Evolutionary conservation across 805 yeast species (phyloP).

Genomic region (Metschnikowia lachancei): DNA sequence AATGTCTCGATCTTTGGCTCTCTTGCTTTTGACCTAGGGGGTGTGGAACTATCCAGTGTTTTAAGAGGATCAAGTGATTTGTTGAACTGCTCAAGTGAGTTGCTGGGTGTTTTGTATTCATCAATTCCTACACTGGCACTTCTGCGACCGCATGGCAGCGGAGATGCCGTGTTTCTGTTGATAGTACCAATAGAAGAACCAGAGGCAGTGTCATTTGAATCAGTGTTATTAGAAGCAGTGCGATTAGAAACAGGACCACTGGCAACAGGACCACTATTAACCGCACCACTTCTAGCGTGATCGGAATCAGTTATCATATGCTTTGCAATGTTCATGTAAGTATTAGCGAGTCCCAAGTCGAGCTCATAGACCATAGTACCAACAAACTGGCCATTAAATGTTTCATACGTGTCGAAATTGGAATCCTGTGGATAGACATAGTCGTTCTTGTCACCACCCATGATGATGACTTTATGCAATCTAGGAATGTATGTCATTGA

Average conservation of each 20-base stretch:
- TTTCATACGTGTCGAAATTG: slow-evolving; percentile 52
- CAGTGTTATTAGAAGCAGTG: no score
- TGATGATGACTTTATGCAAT: slow-evolving; percentile 66
- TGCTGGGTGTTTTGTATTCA: slow-evolving; percentile 27
- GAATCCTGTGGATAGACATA: slow-evolving; percentile 49
- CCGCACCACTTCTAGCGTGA: slow-evolving; percentile 22
- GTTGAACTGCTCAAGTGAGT: slow-evolving; percentile 20
- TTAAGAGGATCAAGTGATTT: slow-evolving; percentile 28
- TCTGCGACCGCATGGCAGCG: slow-evolving; percentile 31
- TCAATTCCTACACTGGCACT: slow-evolving; percentile 37
- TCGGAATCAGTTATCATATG: slow-evolving; percentile 18
- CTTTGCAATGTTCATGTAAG: slow-evolving; percentile 23
- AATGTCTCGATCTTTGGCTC: slow-evolving; percentile 21
- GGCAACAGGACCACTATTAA: slow-evolving; percentile 4
- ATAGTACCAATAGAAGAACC: slow-evolving; percentile 11
- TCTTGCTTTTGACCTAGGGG: background rate
- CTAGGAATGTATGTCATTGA: slow-evolving; percentile 69
- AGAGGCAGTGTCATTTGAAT: no score
- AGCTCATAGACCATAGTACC: slow-evolving; percentile 65
- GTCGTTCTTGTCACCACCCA: slow-evolving; percentile 90
- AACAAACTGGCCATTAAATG: slow-evolving; percentile 44
- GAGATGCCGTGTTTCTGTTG: slow-evolving; percentile 17
- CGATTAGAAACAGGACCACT: no score
- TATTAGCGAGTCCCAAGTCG: slow-evolving; percentile 48
- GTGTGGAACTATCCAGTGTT: background rate